Base-by-base conservation (phyloP, 2,329 filamentous ascomycete genomes). In the Paracoccidioides brasiliensis region DNA sequence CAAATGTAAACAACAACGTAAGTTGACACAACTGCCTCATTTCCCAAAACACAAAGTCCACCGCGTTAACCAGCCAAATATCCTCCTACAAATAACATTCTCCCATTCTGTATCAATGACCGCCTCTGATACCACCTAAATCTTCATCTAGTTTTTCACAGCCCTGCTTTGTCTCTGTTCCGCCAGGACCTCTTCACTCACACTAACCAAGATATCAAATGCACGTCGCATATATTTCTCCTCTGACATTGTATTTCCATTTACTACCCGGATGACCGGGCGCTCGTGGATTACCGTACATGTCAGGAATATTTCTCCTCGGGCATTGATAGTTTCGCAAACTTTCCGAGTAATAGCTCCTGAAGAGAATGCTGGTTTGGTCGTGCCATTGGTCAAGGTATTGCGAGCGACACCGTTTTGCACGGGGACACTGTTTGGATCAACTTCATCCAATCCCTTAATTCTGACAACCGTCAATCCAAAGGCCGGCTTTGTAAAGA, bases 291-390 rank as follows among this genome's bases (percentile, higher is more conserved):
- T 77, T 4, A 89, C 80, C 1, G 84, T 86, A 44, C 83, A 85
- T 0, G 90, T 96, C 30, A 96, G 73, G 70, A 88, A 96, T 55
- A 95, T 86, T 69, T 88, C 82, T 0, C 88, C 88, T 6, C 79
- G 74, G 3, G 76, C 74, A 63, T 94, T 91, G 33, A 95, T 79
- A 30, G 75, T 69, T 64, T 93, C 86, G 63, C 88, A 91, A 10
- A 95, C 80, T 55, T 78, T 77, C 69, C 85, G 85, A 0, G 90
- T 94, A 9, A 86, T 65, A 22, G 71, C 73, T 62, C 93, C 89
- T 10, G 80, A 77, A 57, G 79, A 76, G 55, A 81, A 4, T 12
- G 7, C 10, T 40, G 30, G 33, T 30, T 14, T 41, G 4, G 49
- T 8, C 76, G 67, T n/a, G 70, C 68, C 55, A 15, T 46, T 30